Base-by-base conservation (phyloP, 192 early-diverging fungal genomes). In the Coemansia sp. region DNA sequence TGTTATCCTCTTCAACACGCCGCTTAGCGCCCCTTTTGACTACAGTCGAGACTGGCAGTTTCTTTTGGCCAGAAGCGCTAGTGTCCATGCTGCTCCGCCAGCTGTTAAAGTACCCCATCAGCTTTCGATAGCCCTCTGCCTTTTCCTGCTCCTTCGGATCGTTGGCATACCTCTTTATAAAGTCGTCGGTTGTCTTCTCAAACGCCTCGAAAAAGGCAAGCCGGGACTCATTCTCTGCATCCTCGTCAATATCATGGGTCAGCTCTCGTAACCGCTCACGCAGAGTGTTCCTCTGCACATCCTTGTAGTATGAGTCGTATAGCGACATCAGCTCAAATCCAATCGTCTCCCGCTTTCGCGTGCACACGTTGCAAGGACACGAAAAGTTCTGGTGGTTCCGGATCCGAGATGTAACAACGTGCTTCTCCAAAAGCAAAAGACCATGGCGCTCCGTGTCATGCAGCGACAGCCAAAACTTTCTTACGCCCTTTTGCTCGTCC, bases 351-450 rank as follows among this genome's bases (percentile, higher is more conserved):
- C 72, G 72, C 60, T 75, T 74, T 41, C 79, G 72, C 23, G 79
- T 66, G 42, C 79, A 81, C 44, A 64, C 59, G 60, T 65, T 75
- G 59, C 79, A 81, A 45, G 34, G 67, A 56, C 79, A 81, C 11
- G 72, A 71, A 60, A 75, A 74, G 53, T 75, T 74, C 57, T 75
- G 72, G 56, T 81, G 79, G 38, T 81, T 65, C 15, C 66, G 72
- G 10, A 81, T 72, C 17, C 72, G 69, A 15, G 68, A 59, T 42
- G 65, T 28, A 2, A 81, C 72, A 40, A 72, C 63, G 22, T 65
- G 60, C 65, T 75, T 74, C n/a, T 75, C 79, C 1, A 72, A 56
- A 41, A 67, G 28, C 23, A 75, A 60, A 36, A 81, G 33, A 28
- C 54, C 50, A 31, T 66, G 65, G 15, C 65, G 72, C 59, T 81